Conservation (phyloP, 1,139 yeast species). For the Diutina rugosa region DNA sequence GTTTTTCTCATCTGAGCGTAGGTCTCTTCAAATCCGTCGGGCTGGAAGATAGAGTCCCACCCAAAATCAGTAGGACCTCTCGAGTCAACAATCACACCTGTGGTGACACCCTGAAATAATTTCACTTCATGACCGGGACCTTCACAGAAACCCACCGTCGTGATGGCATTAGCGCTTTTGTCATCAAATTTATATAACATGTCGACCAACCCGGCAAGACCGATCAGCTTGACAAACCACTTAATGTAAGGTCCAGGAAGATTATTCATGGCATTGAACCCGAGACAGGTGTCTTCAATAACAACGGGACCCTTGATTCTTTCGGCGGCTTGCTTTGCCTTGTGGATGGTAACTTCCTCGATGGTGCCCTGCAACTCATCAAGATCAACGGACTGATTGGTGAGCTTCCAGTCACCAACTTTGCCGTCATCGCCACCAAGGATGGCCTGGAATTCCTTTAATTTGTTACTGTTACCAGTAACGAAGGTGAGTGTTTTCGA, state of each 20-base stretch:
- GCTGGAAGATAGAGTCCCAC: slow-evolving; percentile 88
- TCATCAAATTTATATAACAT: slow-evolving; percentile 73
- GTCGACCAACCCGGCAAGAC: slow-evolving; percentile 61
- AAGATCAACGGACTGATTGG: slow-evolving; percentile 58
- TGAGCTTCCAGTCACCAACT: slow-evolving; percentile 42
- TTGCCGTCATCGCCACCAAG: slow-evolving; percentile 21
- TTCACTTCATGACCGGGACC: slow-evolving; percentile 64
- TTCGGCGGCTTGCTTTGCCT: slow-evolving; percentile 67
- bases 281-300: slow-evolving; percentile 91
- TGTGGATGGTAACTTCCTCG: slow-evolving; percentile 69
- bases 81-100: slow-evolving; percentile 66
- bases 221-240: slow-evolving; percentile 73
- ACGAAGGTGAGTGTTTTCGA: slow-evolving; percentile 42
- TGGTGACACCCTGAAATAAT: slow-evolving; percentile 75
- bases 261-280: slow-evolving; percentile 62
- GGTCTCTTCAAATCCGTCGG: slow-evolving; percentile 56
- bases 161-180: slow-evolving; percentile 77
- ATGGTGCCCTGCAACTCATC: slow-evolving; percentile 88
- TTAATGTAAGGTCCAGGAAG: slow-evolving; percentile 90
- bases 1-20: slow-evolving; percentile 85
- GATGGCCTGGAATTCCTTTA: slow-evolving; percentile 71
- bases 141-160: slow-evolving; percentile 85
- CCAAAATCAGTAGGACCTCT: slow-evolving; percentile 80
- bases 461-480: slow-evolving; percentile 82
- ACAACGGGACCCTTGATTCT: slow-evolving; percentile 59